Conservation (phyloP, 139 green algal genomes). For the Mesostigma viride region DNA sequence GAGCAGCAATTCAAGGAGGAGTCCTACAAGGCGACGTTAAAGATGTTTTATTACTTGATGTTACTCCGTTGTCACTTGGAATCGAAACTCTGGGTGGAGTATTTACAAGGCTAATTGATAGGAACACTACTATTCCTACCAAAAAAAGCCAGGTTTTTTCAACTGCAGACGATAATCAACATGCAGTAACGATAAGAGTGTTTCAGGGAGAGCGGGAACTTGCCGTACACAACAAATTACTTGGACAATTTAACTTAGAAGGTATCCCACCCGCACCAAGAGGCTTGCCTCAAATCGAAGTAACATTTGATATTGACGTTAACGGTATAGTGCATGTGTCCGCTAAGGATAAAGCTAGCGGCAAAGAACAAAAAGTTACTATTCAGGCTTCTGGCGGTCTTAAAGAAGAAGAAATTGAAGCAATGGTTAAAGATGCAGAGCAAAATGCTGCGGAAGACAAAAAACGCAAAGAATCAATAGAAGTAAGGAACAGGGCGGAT, state of each 20-base stretch:
- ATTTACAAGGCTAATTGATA: slow-evolving; percentile 90
- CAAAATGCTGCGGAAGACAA: slow-evolving; percentile 84
- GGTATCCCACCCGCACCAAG: slow-evolving; percentile 90
- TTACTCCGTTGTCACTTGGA: slow-evolving; percentile 88
- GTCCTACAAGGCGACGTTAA: slow-evolving; percentile 53
- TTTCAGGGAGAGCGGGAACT: slow-evolving; percentile 78
- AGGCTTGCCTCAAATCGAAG: slow-evolving; percentile 89
- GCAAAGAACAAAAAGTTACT: slow-evolving; percentile 94
- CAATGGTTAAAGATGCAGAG: slow-evolving; percentile 93
- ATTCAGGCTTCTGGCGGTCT: slow-evolving; percentile 82
- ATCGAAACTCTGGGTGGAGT: slow-evolving; percentile 95
- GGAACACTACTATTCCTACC: slow-evolving; percentile 95
- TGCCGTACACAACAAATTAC: slow-evolving; percentile 89
- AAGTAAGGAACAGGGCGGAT: slow-evolving; percentile 83
- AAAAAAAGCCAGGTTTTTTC: slow-evolving; percentile 93
- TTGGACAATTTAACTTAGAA: slow-evolving; percentile 82
- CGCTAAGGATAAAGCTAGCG: slow-evolving; percentile 83
- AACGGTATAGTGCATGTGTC: slow-evolving; percentile 93
- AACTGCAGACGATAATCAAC: slow-evolving; percentile 88
- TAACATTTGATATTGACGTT: slow-evolving; percentile 98
- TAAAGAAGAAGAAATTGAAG: slow-evolving; percentile 66
- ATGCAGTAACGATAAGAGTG: slow-evolving; percentile 94
- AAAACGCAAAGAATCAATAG: slow-evolving; percentile 76
- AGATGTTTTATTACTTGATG: slow-evolving; percentile 95
- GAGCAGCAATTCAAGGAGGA: slow-evolving; percentile 83